These are phyloP conservation scores for Hordeum marinum DNA, from an alignment of 176 grass and related monocot species.

Conservation along the genomic window DNA sequence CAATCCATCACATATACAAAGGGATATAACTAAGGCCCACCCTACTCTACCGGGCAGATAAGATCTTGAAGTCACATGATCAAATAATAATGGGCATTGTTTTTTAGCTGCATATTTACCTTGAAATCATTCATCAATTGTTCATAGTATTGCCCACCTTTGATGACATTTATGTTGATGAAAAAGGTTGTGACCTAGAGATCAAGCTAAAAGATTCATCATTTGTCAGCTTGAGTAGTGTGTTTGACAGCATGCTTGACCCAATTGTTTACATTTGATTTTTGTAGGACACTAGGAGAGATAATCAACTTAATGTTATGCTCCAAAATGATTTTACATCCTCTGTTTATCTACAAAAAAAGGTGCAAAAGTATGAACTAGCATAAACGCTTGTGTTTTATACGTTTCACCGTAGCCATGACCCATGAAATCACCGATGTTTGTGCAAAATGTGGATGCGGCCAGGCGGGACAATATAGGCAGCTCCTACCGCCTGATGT, in stretches of 20 bases:
- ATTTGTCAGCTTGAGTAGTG: background rate
- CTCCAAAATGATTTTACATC: background rate
- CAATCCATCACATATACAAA: conserved; percentile 11
- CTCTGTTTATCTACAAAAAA: conserved; percentile 17
- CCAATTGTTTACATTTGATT: background rate
- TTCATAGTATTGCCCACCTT: background rate
- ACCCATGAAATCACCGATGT: background rate
- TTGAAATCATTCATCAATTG: background rate
- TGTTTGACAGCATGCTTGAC: background rate
- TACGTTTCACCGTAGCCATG: conserved; percentile 1
- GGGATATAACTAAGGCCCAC: background rate
- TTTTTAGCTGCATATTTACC: background rate
- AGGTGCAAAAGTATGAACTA: background rate
- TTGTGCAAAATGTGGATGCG: background rate
- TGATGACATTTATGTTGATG: background rate
- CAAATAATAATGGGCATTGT: background rate
- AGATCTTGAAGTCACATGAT: background rate
- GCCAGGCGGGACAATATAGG: background rate
- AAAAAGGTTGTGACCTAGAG: background rate
- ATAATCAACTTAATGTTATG: background rate
- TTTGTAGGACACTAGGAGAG: background rate
- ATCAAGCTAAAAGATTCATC: background rate
- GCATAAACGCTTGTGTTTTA: background rate
- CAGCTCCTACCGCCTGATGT: background rate
- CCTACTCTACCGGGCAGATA: background rate